phyloP scores from a whole-genome alignment of 345 rosid species.

The Rhodamnia rubescens region DNA sequence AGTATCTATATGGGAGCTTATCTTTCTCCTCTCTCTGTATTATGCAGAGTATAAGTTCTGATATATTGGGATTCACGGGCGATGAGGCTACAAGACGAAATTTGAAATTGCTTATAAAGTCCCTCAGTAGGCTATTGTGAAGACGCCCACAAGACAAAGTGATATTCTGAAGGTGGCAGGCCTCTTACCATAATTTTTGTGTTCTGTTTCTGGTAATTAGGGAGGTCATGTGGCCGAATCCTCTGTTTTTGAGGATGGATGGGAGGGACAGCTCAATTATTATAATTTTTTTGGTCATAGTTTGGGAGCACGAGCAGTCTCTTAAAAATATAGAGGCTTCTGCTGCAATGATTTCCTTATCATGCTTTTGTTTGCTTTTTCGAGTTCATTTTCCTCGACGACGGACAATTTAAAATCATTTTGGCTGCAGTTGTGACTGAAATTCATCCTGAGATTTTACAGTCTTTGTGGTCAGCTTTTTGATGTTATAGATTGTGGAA shows the following conservation, averaged over 20 bases:
- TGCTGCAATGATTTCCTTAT: background rate
- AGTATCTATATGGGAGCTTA: background rate
- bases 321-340: background rate
- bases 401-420: background rate
- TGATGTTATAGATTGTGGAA: background rate
- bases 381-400: background rate
- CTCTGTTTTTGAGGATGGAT: background rate
- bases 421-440: background rate
- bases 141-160: background rate
- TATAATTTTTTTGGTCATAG: background rate
- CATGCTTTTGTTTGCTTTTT: background rate
- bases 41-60: slow-evolving; percentile 85
- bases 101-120: slow-evolving; percentile 82
- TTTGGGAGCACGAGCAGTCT: background rate
- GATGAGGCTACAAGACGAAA: slow-evolving; percentile 83
- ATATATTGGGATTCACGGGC: slow-evolving; percentile 95
- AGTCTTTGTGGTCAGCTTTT: background rate
- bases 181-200: background rate
- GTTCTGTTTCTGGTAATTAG: background rate
- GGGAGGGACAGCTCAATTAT: background rate
- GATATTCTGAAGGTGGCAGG: background rate
- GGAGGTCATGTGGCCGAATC: background rate
- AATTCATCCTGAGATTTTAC: background rate
- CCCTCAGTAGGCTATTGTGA: slow-evolving; percentile 87
- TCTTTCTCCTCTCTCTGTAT: background rate